Conservation (phyloP, 208 protist species). For the Phytomonas sp. region DNA sequence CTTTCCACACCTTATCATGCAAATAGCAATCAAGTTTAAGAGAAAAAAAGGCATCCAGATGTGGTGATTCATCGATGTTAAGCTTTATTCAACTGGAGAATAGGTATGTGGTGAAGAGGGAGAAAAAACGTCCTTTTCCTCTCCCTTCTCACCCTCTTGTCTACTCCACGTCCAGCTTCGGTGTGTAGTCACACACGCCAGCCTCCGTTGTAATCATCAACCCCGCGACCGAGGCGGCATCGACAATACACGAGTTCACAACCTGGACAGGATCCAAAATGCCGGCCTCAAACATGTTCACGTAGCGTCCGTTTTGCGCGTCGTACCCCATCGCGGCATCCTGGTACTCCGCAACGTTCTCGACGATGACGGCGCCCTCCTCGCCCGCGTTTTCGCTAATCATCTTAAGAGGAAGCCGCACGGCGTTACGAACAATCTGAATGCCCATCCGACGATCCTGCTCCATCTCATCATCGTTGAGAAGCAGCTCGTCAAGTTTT, state of each 20-base stretch:
- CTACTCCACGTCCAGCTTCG: conserved; percentile 13
- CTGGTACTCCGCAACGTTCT: conserved; percentile 91
- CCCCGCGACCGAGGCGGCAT: conserved; percentile 95
- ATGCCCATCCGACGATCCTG: conserved; percentile 77
- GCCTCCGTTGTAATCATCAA: conserved; percentile 99
- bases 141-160: neutral
- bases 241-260: conserved; percentile 95
- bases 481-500: conserved; percentile 86
- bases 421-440: conserved; percentile 82
- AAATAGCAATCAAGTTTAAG: neutral
- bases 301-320: conserved; percentile 91
- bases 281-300: conserved; percentile 97
- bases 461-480: conserved; percentile 74
- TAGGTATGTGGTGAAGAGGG: neutral
- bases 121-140: neutral
- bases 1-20: neutral
- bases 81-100: neutral
- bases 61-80: neutral
- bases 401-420: conserved; percentile 84
- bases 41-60: neutral
- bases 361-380: conserved; percentile 96
- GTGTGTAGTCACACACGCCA: conserved; percentile 89
- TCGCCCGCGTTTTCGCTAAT: conserved; percentile 98
- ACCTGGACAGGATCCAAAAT: conserved; percentile 99
- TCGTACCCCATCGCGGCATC: conserved; percentile 94